Percentiles rank a stretch among this genome's conserved stretches.
These are phyloP conservation scores for Rutstroemia sp. DNA, from an alignment of 2,329 filamentous ascomycete genomes.

Conservation along the genomic window DNA sequence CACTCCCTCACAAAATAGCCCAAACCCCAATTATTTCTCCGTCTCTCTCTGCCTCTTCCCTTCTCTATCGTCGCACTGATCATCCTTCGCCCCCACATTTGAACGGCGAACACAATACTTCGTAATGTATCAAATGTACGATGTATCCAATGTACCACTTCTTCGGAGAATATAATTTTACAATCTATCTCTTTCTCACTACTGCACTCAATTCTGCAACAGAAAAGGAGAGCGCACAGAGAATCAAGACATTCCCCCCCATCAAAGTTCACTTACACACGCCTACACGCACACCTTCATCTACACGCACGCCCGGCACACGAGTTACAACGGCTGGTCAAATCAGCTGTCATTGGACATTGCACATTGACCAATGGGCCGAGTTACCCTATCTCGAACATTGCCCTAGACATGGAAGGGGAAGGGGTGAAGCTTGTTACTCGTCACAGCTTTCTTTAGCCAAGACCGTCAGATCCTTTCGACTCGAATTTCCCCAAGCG, in stretches of 20 bases:
- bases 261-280: neutral
- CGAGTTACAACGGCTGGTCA: neutral
- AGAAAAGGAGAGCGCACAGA: slow-evolving; percentile 5
- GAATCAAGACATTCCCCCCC: neutral
- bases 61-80: slow-evolving; percentile 1
- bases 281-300: no score
- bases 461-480: slow-evolving; percentile 2
- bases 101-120: neutral
- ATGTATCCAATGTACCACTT: neutral
- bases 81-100: neutral
- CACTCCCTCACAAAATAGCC: no score
- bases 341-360: neutral
- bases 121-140: neutral
- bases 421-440: neutral
- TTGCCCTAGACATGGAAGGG: slow-evolving; percentile 1
- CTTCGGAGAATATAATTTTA: neutral
- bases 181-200: slow-evolving; percentile 1
- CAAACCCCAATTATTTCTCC: no score
- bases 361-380: neutral
- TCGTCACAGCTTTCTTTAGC: neutral
- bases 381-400: slow-evolving; percentile 7
- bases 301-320: no score
- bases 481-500: slow-evolving; percentile 7
- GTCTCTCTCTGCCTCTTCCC: neutral
- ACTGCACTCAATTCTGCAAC: slow-evolving; percentile 5